Conservation (phyloP, 2,329 filamentous ascomycete genomes). For the Blumeriella jaapii region DNA sequence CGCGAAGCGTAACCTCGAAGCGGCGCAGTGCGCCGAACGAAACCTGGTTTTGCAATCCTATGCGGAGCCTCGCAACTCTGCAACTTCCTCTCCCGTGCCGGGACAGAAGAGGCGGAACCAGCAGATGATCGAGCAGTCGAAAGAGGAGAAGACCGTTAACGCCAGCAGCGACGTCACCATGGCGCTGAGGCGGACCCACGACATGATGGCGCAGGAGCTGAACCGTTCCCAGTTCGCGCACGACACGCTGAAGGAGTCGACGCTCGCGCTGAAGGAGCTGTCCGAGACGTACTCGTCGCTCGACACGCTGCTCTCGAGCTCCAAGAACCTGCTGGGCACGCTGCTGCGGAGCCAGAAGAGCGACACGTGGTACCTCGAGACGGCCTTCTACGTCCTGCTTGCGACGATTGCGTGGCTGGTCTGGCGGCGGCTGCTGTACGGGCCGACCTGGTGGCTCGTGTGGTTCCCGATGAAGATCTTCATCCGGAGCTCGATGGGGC, state of each 20-base stretch:
- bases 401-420: conserved; percentile 74
- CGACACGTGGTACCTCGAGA: conserved; percentile 96
- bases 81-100: conserved; percentile 12
- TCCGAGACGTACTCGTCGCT: conserved; percentile 72
- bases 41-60: conserved; percentile 62
- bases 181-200: conserved; percentile 74
- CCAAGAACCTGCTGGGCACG: conserved; percentile 63
- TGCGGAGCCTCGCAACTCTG: conserved; percentile 30
- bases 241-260: conserved; percentile 76
- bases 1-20: conserved; percentile 63
- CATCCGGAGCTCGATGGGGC: conserved; percentile 45
- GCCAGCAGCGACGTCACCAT: conserved; percentile 76
- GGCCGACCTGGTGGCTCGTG: conserved; percentile 80
- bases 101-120: conserved; percentile 7
- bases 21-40: conserved; percentile 65
- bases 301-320: conserved; percentile 64
- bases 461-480: conserved; percentile 67
- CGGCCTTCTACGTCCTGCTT: conserved; percentile 70
- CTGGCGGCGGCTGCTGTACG: conserved; percentile 76
- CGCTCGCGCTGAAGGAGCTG: conserved; percentile 68
- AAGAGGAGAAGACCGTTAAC: conserved; percentile 61
- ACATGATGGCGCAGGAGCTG: conserved; percentile 75
- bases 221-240: conserved; percentile 81
- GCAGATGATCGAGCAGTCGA: conserved; percentile 25
- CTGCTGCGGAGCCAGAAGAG: conserved; percentile 83